phyloP scores from a whole-genome alignment of 495 filamentous ascomycete species.

The Trichoderma orchidacearum region DNA sequence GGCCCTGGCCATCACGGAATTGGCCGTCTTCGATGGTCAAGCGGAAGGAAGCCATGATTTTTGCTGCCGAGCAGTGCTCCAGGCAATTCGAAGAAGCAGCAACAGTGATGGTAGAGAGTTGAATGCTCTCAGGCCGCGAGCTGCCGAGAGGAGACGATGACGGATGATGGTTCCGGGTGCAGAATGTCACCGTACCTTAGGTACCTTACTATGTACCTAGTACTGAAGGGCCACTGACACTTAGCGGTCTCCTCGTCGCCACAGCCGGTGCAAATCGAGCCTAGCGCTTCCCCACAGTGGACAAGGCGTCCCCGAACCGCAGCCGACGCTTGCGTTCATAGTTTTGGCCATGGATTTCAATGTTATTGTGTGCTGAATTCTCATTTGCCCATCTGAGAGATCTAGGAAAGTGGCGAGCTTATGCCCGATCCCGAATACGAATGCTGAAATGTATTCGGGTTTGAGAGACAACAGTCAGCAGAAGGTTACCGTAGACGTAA shows the following conservation, averaged over 20 bases:
- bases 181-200: not conserved
- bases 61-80: no score
- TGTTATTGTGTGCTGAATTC: not conserved
- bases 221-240: not conserved
- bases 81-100: not conserved
- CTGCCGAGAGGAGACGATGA: not conserved
- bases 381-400: no score
- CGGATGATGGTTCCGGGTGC: not conserved
- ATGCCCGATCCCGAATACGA: not conserved
- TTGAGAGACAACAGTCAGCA: no score
- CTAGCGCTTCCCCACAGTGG: not conserved
- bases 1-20: conserved; percentile 52
- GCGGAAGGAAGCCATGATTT: conserved; percentile 32
- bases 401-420: no score
- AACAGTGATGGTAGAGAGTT: not conserved
- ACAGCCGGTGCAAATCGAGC: not conserved
- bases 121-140: no score
- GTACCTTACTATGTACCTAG: no score
- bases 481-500: no score
- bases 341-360: not conserved
- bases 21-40: conserved; percentile 70
- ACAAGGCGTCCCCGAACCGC: not conserved
- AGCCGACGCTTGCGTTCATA: no score
- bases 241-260: not conserved
- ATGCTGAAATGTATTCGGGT: not conserved